Evolutionary conservation across 2,329 filamentous ascomycete genomes (phyloP).

Genomic region (Aspergillus puulaauensis): DNA sequence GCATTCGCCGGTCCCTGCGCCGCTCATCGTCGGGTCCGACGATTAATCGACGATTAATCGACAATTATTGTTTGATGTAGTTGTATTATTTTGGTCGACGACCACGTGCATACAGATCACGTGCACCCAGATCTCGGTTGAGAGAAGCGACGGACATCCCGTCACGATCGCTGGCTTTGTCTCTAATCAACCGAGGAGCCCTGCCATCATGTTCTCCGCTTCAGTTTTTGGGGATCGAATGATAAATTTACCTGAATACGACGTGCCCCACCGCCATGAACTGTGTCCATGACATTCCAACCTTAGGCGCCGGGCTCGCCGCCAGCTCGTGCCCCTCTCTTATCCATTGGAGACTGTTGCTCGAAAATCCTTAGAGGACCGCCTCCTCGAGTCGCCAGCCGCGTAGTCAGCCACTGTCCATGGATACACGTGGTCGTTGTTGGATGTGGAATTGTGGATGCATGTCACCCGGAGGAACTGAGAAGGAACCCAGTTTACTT

Average conservation of each 20-base stretch:
- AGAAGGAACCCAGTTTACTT: background rate
- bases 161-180: background rate
- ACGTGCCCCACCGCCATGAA: background rate
- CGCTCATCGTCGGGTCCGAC: background rate
- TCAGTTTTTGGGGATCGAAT: background rate
- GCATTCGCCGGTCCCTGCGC: slow-evolving; percentile 3
- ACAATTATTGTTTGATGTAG: background rate
- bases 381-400: slow-evolving; percentile 15
- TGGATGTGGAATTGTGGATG: slow-evolving; percentile 5
- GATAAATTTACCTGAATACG: background rate
- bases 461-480: slow-evolving; percentile 15
- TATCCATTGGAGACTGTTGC: slow-evolving; percentile 10
- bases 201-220: background rate
- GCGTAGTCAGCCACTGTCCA: slow-evolving; percentile 15
- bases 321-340: background rate
- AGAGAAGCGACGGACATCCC: background rate
- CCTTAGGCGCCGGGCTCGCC: slow-evolving; percentile 4
- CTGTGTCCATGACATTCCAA: background rate
- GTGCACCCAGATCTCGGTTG: background rate
- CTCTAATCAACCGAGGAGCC: background rate
- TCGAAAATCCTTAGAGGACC: background rate
- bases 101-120: background rate
- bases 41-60: background rate
- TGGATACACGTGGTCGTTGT: slow-evolving; percentile 20
- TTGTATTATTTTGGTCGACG: background rate